Evolutionary conservation across 208 protist species (phyloP), one percentile per base, ranked within the genome.

Genomic region (Vickermania spadyakhi): DNA sequence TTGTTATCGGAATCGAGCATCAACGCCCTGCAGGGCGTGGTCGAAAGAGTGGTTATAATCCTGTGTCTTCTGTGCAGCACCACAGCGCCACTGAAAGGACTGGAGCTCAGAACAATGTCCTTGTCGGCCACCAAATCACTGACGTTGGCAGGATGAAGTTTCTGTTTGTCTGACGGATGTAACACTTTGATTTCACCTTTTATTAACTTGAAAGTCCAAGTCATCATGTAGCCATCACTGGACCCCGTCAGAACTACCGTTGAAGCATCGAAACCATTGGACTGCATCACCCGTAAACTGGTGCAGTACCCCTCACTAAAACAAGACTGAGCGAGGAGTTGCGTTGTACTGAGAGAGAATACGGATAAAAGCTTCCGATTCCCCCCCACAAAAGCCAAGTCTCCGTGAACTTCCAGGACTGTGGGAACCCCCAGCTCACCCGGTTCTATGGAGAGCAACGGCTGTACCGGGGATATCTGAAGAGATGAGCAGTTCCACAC

Each of bases 1-100:
- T 90, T 86, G 56, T 74, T 72, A 54, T 56, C 56, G 28, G 66
- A 62, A 58, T 87, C 84, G 22, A 91, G 52, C 18, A 86, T 60
- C 18, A 66, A 31, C 31, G 66, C 22, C 55, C 70, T 51, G 11
- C 56, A 64, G 25, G 68, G 62, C 28, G 64, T 76, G 56, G 28
- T 36, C 29, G 25, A 28, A 27, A 65, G 58, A 13, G 84, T 63
- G 23, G 41, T 45, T 11, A 65, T 67, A 1, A 68, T 56, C 3
- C 78, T 73, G 22, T 27, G 55, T 0, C 56, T 53, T 36, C 73
- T 70, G 56, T 85, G 66, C 30, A 77, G 76, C 18, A 89, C 50
- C 18, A 65, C 72, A 0, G 65, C 78, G 7, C 83, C 77, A 53
- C 88, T 81, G 30, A 86, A 70, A 27, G 77, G 49, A 58, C 83